phyloP scores from a whole-genome alignment of 2,329 filamentous ascomycete genomes.

The Colletotrichum agaves region DNA sequence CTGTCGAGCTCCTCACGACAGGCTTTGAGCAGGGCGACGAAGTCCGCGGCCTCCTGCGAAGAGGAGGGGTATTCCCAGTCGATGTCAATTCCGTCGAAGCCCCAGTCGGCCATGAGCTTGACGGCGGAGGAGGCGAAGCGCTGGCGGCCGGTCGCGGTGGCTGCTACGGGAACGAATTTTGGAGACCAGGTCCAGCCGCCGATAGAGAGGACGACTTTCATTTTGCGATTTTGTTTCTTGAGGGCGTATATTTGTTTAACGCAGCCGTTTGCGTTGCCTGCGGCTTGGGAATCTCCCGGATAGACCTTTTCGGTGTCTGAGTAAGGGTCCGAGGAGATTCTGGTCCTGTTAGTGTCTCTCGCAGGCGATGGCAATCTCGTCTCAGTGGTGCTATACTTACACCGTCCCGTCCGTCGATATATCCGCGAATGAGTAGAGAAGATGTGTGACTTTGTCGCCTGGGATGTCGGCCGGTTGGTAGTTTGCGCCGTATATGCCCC shows the following conservation, averaged over 20 bases:
- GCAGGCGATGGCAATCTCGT: background rate
- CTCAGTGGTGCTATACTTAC: slow-evolving; percentile 45
- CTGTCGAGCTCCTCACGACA: slow-evolving; percentile 56
- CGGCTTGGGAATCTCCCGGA: slow-evolving; percentile 66
- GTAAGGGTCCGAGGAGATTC: slow-evolving; percentile 67
- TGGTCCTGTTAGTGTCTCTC: slow-evolving; percentile 41
- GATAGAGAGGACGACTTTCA: slow-evolving; percentile 84
- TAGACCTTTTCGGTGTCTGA: slow-evolving; percentile 76
- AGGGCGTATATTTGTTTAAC: slow-evolving; percentile 80
- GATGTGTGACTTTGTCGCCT: slow-evolving; percentile 75
- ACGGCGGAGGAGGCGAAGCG: slow-evolving; percentile 77
- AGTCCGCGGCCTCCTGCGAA: slow-evolving; percentile 51
- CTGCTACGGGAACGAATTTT: slow-evolving; percentile 73
- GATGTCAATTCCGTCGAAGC: slow-evolving; percentile 66
- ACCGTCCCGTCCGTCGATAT: slow-evolving; percentile 59
- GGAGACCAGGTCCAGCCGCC: slow-evolving; percentile 83
- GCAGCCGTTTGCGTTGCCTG: slow-evolving; percentile 79
- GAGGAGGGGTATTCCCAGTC: slow-evolving; percentile 66
- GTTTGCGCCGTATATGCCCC: slow-evolving; percentile 55
- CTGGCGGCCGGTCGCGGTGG: slow-evolving; percentile 68
- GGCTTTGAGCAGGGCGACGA: slow-evolving; percentile 54
- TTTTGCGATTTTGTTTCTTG: slow-evolving; percentile 79
- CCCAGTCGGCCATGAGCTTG: slow-evolving; percentile 74
- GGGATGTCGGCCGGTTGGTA: slow-evolving; percentile 76
- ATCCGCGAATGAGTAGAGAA: slow-evolving; percentile 70